Conservation (phyloP, 306 rosid genomes). For the Acacia melanoxylon region DNA sequence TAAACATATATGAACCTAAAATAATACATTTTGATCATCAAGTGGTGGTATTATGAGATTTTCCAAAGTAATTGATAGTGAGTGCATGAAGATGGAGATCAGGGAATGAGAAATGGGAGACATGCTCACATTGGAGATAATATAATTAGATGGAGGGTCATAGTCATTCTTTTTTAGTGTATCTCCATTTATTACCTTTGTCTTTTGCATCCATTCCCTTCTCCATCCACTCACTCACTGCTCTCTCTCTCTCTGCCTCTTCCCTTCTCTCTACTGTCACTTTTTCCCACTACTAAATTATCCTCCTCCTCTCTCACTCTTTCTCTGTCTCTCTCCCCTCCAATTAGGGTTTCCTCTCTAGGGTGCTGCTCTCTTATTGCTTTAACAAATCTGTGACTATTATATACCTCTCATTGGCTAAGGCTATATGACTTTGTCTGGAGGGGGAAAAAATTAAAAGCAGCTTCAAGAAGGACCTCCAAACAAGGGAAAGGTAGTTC, state of each 20-base stretch:
- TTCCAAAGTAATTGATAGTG: neutral
- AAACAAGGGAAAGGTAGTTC: conserved; percentile 48
- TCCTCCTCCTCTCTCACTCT: neutral
- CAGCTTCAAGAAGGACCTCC: conserved; percentile 47
- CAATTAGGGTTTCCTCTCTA: conserved; percentile 68
- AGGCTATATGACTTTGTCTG: conserved; percentile 41
- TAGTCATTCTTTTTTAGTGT: conserved; percentile 84
- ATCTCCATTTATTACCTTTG: conserved; percentile 90
- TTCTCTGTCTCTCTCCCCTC: conserved; percentile 23
- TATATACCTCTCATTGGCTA: conserved; percentile 40
- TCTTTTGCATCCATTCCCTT: conserved; percentile 90
- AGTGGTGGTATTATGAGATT: neutral
- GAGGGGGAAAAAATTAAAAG: conserved; percentile 35
- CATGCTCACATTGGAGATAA: conserved; percentile 59
- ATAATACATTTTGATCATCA: neutral
- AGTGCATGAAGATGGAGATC: conserved; percentile 36
- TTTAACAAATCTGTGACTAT: conserved; percentile 39
- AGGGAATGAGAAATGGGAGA: conserved; percentile 58
- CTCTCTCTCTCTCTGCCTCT: conserved; percentile 45
- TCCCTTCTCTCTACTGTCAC: conserved; percentile 42
- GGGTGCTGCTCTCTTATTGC: conserved; percentile 25
- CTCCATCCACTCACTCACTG: conserved; percentile 76
- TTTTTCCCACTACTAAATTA: conserved; percentile 23
- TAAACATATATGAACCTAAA: neutral
- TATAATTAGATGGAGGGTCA: conserved; percentile 86